Evolutionary conservation across 306 rosid species (phyloP), one percentile per base, ranked within the genome.

Genomic region (Mucuna pruriens): DNA sequence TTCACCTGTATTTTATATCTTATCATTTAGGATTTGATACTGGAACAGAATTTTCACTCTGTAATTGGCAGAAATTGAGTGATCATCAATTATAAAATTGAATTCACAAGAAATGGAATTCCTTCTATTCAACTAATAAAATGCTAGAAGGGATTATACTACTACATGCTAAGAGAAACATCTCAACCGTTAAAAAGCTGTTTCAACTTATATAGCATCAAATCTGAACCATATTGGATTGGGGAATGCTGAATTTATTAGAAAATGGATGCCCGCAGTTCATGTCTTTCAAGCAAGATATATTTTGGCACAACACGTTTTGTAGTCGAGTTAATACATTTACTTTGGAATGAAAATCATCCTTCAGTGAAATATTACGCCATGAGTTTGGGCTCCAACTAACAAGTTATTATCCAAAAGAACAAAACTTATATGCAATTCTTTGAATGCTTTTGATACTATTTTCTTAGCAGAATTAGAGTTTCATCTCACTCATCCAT

Each of bases 1-100:
- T 74, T 90, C 58, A 92, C 95, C 97, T 92, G 83, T 4, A 65
- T n/a, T 62, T 71, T 85, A 69, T 15, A 20, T 46, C 22, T 36
- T 51, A 64, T 40, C 69, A 36, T 45, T 7, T 17, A 31, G 62
- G 36, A 36, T 31, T 38, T 64, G 7, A 3, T 5, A 75, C 9
- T 3, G 7, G 5, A 57, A 42, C 19, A 31, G n/a, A 62, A 77
- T 20, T 42, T 75, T 76, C 44, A 29, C 15, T 13, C 9, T 0
- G n/a, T 49, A 40, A 40, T 34, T 29, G 25, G 42, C 51, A 69
- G 71, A 79, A 57, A 70, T 29, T 0, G 7, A 52, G 29, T 25
- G 36, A 78, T 57, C 52, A 44, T 51, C 68, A 65, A 36, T 22
- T 62, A 40, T 9, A 68, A 75, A 33, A 40, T 15, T 31, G 63